A percentile compares a stretch with the other conserved stretches of the same genome.
Conservation (phyloP, 2,329 filamentous ascomycete species). For the Alternaria gansuensis region DNA sequence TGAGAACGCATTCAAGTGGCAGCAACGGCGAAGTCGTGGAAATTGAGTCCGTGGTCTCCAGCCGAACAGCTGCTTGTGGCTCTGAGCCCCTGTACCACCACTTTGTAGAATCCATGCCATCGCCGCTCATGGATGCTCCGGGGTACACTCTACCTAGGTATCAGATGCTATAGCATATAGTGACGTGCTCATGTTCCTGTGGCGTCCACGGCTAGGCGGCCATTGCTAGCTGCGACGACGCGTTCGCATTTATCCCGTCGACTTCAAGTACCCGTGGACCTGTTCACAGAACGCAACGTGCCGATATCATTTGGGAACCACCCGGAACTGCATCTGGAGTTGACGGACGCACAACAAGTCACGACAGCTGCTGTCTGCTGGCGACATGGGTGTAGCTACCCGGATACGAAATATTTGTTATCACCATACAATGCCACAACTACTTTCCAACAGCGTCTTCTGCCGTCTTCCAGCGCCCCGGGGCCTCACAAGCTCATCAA, state of each 20-base stretch:
- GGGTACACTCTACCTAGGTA: neutral
- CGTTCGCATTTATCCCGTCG: conserved; percentile 5
- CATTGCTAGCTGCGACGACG: conserved; percentile 4
- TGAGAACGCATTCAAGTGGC: neutral
- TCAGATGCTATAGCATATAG: conserved; percentile 1
- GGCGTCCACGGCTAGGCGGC: neutral
- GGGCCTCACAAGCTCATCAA: conserved; percentile 1
- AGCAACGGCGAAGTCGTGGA: neutral
- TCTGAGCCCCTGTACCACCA: neutral
- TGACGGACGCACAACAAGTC: conserved; percentile 10
- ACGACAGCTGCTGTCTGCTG: conserved; percentile 8
- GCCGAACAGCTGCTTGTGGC: neutral
- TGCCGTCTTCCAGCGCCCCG: neutral
- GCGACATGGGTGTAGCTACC: conserved; percentile 8
- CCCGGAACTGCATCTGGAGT: neutral
- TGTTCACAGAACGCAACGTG: conserved; percentile 1
- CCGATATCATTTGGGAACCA: neutral
- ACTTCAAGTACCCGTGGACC: neutral
- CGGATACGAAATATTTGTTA: neutral
- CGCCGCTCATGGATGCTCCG: neutral
- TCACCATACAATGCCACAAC: conserved; percentile 5
- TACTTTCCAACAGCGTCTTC: neutral
- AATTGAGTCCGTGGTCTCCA: neutral
- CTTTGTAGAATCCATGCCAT: neutral
- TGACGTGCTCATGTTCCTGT: neutral